A percentile compares a stretch with the other conserved stretches of the same genome.
These are phyloP conservation scores for Krasilnikovozyma curviuscula DNA, from an alignment of 768 basidiomycete genomes.

Conservation along the genomic window DNA sequence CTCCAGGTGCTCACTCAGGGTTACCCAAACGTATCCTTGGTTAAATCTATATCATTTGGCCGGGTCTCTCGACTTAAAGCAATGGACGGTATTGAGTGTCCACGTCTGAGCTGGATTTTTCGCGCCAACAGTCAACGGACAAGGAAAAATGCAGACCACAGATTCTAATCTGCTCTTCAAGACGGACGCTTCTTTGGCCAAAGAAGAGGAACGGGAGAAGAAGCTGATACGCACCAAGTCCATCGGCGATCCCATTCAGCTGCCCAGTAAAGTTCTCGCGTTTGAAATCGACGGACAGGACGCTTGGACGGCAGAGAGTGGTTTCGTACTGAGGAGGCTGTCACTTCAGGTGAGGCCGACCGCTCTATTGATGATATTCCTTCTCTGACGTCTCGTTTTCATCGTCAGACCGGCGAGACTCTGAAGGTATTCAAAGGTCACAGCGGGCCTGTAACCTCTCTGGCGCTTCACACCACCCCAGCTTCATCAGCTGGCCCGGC, in stretches of 20 bases:
- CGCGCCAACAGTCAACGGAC: no score
- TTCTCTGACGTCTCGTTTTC: neutral
- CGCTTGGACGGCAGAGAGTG: constrained; percentile 80
- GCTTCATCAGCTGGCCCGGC: neutral
- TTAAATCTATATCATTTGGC: no score
- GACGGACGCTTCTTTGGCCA: constrained; percentile 48
- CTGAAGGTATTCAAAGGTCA: constrained; percentile 62
- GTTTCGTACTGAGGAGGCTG: constrained; percentile 49
- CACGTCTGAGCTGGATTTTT: no score
- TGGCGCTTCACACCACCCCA: constrained; percentile 37
- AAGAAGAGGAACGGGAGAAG: constrained; percentile 36
- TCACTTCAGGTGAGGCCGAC: constrained; percentile 47
- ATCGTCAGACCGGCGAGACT: constrained; percentile 54
- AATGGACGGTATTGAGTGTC: no score
- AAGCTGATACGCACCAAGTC: constrained; percentile 53
- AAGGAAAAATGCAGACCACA: constrained; percentile 32
- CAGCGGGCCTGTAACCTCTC: constrained; percentile 65
- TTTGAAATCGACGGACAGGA: constrained; percentile 43
- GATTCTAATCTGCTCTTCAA: constrained; percentile 42
- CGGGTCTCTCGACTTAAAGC: no score
- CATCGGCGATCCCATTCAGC: constrained; percentile 58
- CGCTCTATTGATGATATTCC: neutral
- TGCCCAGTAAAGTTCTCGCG: constrained; percentile 54
- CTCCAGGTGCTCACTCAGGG: no score
- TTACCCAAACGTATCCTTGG: no score